Base-by-base conservation (phyloP, 352 stramenopile species). In the Pythium phragmitis region DNA sequence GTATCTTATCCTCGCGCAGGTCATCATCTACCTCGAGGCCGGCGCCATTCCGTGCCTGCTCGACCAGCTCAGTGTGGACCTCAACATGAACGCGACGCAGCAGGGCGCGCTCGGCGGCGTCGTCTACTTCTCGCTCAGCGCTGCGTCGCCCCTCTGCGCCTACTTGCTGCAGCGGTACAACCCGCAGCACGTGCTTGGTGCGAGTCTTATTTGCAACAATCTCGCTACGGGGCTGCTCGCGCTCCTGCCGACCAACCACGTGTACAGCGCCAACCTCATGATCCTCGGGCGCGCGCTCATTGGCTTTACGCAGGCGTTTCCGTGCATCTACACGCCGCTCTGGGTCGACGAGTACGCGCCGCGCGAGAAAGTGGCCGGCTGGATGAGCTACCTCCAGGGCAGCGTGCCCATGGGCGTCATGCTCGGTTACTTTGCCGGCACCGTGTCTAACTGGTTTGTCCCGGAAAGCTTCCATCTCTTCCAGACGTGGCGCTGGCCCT, bases 381-480 rank as follows among this genome's bases (percentile, higher is more conserved):
- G 85, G 83, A 92, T 94, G 83, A 92, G 81, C 58, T 94, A 92
- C 42, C 63, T 94, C n/a, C 85, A 94, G 58, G 85, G 83, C 43
- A 92, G 82, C 26, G 84, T 92, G 17, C 83, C 85, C 39, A 90
- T 94, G 75, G 85, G 85, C 50, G 82, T 94, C 67, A 94, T 92
- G 83, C 75, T 94, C 53, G 85, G 85, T 14, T 94, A 94, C 57
- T 91, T 94, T 53, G 77, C 83, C n/a, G 85, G 85, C 48, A 92
- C 81, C 0, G 81, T 94, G 2, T 88, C 80, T 49, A 94, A 94
- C 57, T 92, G 83, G 84, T 63, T 94, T 50, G 85, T 89, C 14
- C 77, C 78, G 1, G 82, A 90, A 66, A 82, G 69, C 57, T 88
- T 83, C 57, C 68, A 76, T 43, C 65, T 80, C 5, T 77, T 92